Evolutionary conservation across 192 early-diverging fungal species (phyloP).

Genomic region (Physocladia obscura): DNA sequence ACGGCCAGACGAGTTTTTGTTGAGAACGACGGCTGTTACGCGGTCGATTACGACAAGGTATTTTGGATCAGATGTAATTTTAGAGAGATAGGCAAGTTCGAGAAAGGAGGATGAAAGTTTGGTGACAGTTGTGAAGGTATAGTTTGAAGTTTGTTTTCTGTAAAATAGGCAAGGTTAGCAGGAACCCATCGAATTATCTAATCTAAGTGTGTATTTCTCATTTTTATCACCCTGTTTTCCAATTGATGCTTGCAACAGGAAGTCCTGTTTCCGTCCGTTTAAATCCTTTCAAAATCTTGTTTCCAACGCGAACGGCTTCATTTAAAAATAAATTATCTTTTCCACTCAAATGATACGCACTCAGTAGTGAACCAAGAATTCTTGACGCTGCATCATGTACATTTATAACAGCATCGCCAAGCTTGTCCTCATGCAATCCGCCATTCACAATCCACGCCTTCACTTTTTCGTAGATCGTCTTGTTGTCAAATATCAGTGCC

Average conservation of each 20-base stretch:
- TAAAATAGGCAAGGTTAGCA: not conserved
- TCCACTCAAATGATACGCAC: conserved; percentile 17
- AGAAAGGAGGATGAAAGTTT: not conserved
- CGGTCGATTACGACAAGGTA: conserved; percentile 71
- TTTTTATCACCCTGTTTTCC: not conserved
- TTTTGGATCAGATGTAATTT: conserved; percentile 66
- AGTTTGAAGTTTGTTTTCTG: not conserved
- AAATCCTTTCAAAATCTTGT: conserved; percentile 80
- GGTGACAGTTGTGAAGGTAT: not conserved
- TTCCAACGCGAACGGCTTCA: conserved; percentile 69
- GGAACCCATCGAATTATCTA: not conserved
- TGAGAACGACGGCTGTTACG: conserved; percentile 54
- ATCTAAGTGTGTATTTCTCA: not conserved
- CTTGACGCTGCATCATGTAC: conserved; percentile 88
- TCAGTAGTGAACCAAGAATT: conserved; percentile 79
- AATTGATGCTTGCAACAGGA: not conserved
- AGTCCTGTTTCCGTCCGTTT: conserved; percentile 16
- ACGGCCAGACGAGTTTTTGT: not conserved
- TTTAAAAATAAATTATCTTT: not conserved
- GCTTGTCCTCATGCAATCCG: conserved; percentile 37
- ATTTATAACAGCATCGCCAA: not conserved
- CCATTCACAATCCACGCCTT: conserved; percentile 41
- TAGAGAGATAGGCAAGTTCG: not conserved
- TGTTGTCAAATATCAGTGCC: conserved; percentile 76
- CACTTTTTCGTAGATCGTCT: conserved; percentile 69